Evolutionary conservation across 2,329 filamentous ascomycete genomes (phyloP), one percentile per base, ranked within the genome.

Genomic region (Botrytis paeoniae): DNA sequence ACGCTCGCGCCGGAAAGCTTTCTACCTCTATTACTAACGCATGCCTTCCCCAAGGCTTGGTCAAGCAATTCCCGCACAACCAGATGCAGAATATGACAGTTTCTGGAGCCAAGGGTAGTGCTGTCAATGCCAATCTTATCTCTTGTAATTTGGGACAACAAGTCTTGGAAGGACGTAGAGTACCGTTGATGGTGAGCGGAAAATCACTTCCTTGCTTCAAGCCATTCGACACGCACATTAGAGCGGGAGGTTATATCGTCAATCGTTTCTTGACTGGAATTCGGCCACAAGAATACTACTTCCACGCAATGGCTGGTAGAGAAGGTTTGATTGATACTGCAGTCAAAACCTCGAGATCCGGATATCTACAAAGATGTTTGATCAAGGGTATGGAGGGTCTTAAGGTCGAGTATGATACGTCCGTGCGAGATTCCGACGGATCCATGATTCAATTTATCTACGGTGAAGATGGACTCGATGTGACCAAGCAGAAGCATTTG

Each of bases 41-140:
- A 3, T 97, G 94, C 82, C 87, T 99, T 77, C 96, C 96, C 0
- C 83, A 85, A 32, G 94, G 93, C 60, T 88, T 99, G 41, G 90
- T 93, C 79, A 99, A 98, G 83, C 89, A 92, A 12, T 99, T 99
- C 83, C 96, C 96, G 1, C 92, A 92, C 80, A 99, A 99, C 80
- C 95, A 98, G 83, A 99, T 99, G 95, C 96, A 99, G 85, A 90
- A 93, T 76, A 99, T 99, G 96, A 99, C 96, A 35, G 92, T 92
- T 22, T 98, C 96, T 73, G 96, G 96, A 82, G 96, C 96, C 69
- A 99, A 99, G 84, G 96, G 96, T 81, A 92, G 89, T 71, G 86
- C 89, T 79, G 96, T 99, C 83, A 99, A 99, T 81, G 96, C 96
- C 69, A 98, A 97, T 79, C 89, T 98, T 74, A 99, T 99, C 82